Conservation (phyloP, 1,284 basidiomycete species). For the Vanrija pseudolonga region DNA sequence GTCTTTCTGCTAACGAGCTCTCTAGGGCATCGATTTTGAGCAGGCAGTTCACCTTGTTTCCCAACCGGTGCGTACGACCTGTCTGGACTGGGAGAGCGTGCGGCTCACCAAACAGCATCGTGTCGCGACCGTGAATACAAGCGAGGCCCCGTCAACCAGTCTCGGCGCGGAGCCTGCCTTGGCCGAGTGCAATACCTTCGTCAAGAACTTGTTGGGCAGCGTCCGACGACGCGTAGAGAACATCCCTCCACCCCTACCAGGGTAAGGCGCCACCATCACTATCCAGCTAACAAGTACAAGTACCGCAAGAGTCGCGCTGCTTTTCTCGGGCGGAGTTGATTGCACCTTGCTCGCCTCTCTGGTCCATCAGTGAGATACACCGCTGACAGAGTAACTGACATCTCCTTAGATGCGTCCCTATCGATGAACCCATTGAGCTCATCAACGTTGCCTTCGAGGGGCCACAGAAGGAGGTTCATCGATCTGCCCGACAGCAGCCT, state of each 20-base stretch:
- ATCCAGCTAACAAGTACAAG: slow-evolving; percentile 3
- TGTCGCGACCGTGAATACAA: slow-evolving; percentile 24
- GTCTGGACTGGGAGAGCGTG: too few relatives aligned
- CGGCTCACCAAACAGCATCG: slow-evolving; percentile 11
- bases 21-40: too few relatives aligned
- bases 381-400: too few relatives aligned
- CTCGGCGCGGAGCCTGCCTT: too few relatives aligned
- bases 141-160: too few relatives aligned
- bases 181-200: background rate
- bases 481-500: background rate
- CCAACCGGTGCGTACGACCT: too few relatives aligned
- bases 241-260: slow-evolving; percentile 40
- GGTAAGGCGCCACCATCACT: slow-evolving; percentile 9
- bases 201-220: slow-evolving; percentile 24
- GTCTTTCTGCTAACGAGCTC: too few relatives aligned
- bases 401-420: slow-evolving; percentile 60
- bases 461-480: slow-evolving; percentile 53
- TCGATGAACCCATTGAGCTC: slow-evolving; percentile 80
- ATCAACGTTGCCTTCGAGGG: slow-evolving; percentile 97
- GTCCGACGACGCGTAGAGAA: slow-evolving; percentile 51
- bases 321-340: slow-evolving; percentile 97
- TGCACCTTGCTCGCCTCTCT: slow-evolving; percentile 78
- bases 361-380: slow-evolving; percentile 60
- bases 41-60: too few relatives aligned
- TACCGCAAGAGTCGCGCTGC: slow-evolving; percentile 66